Base-by-base conservation (phyloP, 495 filamentous ascomycete genomes). In the Daldinia bambusicola region DNA sequence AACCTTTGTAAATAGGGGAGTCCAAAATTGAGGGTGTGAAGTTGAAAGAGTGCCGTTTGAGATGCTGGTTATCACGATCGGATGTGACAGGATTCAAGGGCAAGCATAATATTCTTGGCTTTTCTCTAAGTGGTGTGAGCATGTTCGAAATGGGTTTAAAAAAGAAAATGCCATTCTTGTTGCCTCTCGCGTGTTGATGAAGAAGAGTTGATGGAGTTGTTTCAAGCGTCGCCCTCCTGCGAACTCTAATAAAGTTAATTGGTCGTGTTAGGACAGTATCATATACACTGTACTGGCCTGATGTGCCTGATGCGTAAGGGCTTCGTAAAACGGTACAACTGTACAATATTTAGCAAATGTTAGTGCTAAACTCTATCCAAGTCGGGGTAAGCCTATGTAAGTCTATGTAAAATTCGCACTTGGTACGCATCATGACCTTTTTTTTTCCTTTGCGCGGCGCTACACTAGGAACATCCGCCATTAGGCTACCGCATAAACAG, bases 161-260 rank as follows among this genome's bases (percentile, higher is more conserved):
- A 26, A 1, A 53, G 16, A 6, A 53, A 14, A 26, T 9, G 3
- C 12, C 48, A 13, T 41, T 41, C 50, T 32, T 45, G 13, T 41
- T 50, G 53, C 26, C 55, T 65, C 41, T 61, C 53, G 55, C 16
- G 31, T 58, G 45, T 53, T 53, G 50, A 53, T 9, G 26, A 66
- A 62, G 40, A 65, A 57, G 18, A 53, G 36, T 40, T 50, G 52
- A 60, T 18, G 37, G 38, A 40, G 36, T 59, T 32, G 66, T 66
- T 73, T 73, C 64, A 68, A 62, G 55, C 36, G 43, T 58, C 36
- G 52, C 63, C 52, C 36, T 30, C 56, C 50, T 40, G 66, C 56
- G 14, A 73, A 60, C 30, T 59, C 31, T 43, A 51, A 63, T 48
- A 20, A 38, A 57, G 55, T 40, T 16, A 30, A 10, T 57, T 57